A percentile compares a stretch with the other conserved stretches of the same genome.
These are phyloP conservation scores for Nicotiana sylvestris DNA, from an alignment of 257 asterid species.

Conservation along the genomic window DNA sequence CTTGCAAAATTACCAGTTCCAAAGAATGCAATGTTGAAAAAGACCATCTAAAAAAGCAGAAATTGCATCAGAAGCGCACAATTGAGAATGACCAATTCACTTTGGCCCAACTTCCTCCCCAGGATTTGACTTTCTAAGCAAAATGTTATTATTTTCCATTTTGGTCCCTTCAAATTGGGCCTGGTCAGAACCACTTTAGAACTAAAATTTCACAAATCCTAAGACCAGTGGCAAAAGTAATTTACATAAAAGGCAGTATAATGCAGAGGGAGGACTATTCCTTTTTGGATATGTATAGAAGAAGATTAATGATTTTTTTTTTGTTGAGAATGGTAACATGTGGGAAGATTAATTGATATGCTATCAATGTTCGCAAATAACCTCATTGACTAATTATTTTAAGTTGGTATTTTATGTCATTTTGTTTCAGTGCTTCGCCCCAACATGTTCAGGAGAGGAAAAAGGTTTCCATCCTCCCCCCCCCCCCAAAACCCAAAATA, in stretches of 20 bases:
- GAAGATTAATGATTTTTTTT: neutral
- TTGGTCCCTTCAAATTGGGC: neutral
- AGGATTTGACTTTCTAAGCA: neutral
- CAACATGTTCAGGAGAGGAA: neutral
- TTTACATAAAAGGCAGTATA: neutral
- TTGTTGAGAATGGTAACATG: no score
- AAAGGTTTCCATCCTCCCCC: neutral
- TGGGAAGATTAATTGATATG: neutral
- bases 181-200: neutral
- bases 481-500: no score
- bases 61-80: neutral
- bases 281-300: neutral
- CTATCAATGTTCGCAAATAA: neutral
- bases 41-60: slow-evolving; percentile 61
- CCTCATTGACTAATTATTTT: neutral
- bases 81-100: neutral
- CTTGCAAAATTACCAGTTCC: slow-evolving; percentile 99
- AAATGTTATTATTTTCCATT: no score
- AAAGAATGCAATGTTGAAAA: slow-evolving; percentile 93
- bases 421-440: neutral
- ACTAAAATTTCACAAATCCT: neutral
- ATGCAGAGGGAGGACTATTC: neutral
- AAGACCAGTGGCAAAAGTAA: neutral
- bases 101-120: neutral
- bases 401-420: neutral